A percentile compares a stretch with the other conserved stretches of the same genome.
phyloP scores from a whole-genome alignment of 768 basidiomycete genomes.

The Pleurotus salmoneostramineus region DNA sequence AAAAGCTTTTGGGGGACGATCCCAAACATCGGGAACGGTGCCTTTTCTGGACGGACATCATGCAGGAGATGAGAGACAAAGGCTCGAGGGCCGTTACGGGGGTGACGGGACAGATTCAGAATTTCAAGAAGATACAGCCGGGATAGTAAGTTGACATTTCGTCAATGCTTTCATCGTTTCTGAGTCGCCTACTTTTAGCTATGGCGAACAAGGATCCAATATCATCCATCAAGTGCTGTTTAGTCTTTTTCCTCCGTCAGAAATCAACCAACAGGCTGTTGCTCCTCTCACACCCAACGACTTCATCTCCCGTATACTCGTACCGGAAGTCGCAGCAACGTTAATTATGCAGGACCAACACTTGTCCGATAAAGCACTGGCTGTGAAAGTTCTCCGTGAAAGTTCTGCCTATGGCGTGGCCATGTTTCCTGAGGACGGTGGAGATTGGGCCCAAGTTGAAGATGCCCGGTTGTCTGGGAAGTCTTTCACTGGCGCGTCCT shows the following conservation, averaged over 20 bases:
- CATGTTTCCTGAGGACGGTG: constrained; percentile 72
- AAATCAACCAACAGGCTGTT: constrained; percentile 49
- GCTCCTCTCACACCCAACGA: constrained; percentile 68
- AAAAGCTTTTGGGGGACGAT: background rate
- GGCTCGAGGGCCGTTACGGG: constrained; percentile 66
- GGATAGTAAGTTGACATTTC: constrained; percentile 69
- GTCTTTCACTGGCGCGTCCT: constrained; percentile 10
- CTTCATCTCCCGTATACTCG: constrained; percentile 81
- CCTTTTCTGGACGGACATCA: constrained; percentile 67
- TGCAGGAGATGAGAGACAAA: constrained; percentile 57
- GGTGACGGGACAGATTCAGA: constrained; percentile 71
- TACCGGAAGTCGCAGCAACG: constrained; percentile 80
- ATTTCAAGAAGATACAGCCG: constrained; percentile 79
- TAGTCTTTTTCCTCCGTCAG: constrained; percentile 64
- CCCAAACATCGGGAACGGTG: constrained; percentile 25
- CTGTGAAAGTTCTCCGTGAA: constrained; percentile 60
- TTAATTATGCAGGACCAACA: constrained; percentile 79
- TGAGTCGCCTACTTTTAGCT: constrained; percentile 39
- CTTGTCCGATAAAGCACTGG: constrained; percentile 36
- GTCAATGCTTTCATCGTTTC: background rate
- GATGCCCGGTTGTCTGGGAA: constrained; percentile 13
- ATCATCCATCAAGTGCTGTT: constrained; percentile 78
- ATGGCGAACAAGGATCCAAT: constrained; percentile 80
- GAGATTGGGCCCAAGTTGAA: constrained; percentile 25
- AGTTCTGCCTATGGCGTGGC: constrained; percentile 82